These are phyloP conservation scores for Sugiyamaella xylanicola DNA, from an alignment of 1,139 yeast genomes.

Conservation along the genomic window DNA sequence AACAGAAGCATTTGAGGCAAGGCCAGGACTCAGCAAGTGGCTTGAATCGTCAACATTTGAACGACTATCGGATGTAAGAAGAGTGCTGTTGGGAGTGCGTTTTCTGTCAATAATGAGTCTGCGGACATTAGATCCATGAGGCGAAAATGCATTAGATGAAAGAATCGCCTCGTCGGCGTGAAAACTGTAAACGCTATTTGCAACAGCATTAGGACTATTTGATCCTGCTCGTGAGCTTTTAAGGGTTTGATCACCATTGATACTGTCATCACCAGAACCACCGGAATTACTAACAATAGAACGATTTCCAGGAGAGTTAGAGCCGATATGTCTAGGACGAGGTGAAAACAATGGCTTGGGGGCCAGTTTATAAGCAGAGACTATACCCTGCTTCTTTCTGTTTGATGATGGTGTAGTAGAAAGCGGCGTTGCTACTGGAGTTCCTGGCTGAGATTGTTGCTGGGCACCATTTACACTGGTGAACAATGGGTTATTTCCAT, in stretches of 20 bases:
- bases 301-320: constrained; percentile 8
- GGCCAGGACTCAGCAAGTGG: constrained; percentile 4
- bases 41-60: constrained; percentile 4
- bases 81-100: constrained; percentile 9
- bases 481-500: constrained; percentile 70
- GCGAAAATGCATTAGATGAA: constrained; percentile 72
- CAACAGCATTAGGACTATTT: constrained; percentile 16
- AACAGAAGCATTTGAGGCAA: constrained; percentile 10
- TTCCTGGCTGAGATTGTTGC: constrained; percentile 25
- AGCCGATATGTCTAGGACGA: constrained; percentile 12
- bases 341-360: constrained; percentile 49
- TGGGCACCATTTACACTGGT: constrained; percentile 18
- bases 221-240: constrained; percentile 13
- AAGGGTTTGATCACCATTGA: constrained; percentile 12
- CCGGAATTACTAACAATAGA: constrained; percentile 6
- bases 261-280: constrained; percentile 12
- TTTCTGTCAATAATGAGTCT: constrained; percentile 54
- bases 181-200: constrained; percentile 39
- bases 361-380: constrained; percentile 64
- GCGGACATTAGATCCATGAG: constrained; percentile 55
- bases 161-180: constrained; percentile 67
- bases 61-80: constrained; percentile 7
- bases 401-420: constrained; percentile 35
- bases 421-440: constrained; percentile 55
- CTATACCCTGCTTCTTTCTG: constrained; percentile 56